These are phyloP conservation scores for Fraxinus cuspidata DNA, from an alignment of 257 asterid genomes.

Conservation along the genomic window DNA sequence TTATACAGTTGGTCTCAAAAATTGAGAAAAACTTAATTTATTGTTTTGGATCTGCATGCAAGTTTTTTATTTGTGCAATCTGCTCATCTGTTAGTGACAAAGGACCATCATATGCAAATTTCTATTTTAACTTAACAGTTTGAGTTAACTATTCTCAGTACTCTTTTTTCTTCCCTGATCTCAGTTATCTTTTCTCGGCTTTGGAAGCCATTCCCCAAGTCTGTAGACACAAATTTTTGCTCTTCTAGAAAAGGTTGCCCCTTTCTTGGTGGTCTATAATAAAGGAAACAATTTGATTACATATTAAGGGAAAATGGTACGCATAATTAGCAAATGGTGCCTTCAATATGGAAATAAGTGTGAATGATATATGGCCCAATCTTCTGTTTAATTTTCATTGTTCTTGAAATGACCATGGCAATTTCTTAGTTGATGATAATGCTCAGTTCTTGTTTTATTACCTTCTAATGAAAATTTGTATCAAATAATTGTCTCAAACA, in stretches of 20 bases:
- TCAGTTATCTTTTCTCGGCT: not conserved
- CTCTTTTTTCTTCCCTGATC: not conserved
- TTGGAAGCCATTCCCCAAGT: not conserved
- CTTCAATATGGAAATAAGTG: not conserved
- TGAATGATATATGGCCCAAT: not conserved
- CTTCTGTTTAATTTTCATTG: not conserved
- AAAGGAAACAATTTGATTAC: too few species aligned
- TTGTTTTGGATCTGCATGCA: not conserved
- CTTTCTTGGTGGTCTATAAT: not conserved
- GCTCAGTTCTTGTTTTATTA: not conserved
- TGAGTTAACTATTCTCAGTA: not conserved
- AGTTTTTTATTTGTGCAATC: not conserved
- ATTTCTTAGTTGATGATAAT: not conserved
- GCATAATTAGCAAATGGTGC: not conserved
- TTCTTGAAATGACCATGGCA: not conserved
- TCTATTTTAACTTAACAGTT: too few species aligned
- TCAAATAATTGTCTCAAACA: not conserved
- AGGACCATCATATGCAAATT: too few species aligned
- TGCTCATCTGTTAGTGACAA: not conserved
- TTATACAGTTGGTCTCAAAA: not conserved
- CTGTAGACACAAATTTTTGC: not conserved
- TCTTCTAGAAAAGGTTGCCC: not conserved
- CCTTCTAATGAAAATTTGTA: not conserved
- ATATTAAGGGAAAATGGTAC: too few species aligned
- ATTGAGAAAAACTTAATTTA: not conserved